Evolutionary conservation across 208 protist genomes (phyloP).

Genomic region (Wallacemonas sp.): DNA sequence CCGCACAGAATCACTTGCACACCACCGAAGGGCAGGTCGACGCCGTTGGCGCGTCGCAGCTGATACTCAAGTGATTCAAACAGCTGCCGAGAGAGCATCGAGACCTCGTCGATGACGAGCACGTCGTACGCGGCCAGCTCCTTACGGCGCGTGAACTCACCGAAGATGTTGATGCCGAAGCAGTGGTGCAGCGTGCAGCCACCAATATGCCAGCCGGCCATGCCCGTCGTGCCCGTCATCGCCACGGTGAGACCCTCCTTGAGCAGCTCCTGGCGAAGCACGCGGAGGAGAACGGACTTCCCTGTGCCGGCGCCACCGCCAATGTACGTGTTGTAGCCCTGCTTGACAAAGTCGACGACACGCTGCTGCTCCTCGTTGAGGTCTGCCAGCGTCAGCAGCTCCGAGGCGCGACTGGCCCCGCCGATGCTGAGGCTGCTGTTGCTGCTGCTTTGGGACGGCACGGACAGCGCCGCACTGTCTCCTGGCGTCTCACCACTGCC

Average conservation of each 20-base stretch:
- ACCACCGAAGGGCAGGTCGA: constrained; percentile 87
- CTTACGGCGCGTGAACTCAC: constrained; percentile 65
- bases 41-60: constrained; percentile 73
- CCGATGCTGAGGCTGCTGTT: constrained; percentile 1
- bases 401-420: constrained; percentile 16
- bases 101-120: constrained; percentile 94
- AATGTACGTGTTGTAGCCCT: constrained; percentile 87
- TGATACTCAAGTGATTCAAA: constrained; percentile 84
- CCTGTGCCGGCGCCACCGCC: constrained; percentile 88
- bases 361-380: constrained; percentile 82
- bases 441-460: not conserved
- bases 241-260: constrained; percentile 69
- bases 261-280: constrained; percentile 69
- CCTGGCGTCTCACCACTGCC: no score
- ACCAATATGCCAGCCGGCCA: constrained; percentile 76
- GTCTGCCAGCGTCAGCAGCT: constrained; percentile 60
- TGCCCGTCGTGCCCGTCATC: constrained; percentile 83
- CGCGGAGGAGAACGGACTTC: constrained; percentile 86
- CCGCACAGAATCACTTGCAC: constrained; percentile 92
- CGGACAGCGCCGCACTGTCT: not conserved
- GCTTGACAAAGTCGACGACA: constrained; percentile 71
- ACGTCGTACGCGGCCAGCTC: constrained; percentile 81
- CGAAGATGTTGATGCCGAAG: constrained; percentile 82
- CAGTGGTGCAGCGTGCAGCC: constrained; percentile 89
- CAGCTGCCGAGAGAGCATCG: constrained; percentile 81